A percentile compares a stretch with the other conserved stretches of the same genome.
phyloP scores from a whole-genome alignment of 306 rosid genomes.

The Cucumis hystrix region DNA sequence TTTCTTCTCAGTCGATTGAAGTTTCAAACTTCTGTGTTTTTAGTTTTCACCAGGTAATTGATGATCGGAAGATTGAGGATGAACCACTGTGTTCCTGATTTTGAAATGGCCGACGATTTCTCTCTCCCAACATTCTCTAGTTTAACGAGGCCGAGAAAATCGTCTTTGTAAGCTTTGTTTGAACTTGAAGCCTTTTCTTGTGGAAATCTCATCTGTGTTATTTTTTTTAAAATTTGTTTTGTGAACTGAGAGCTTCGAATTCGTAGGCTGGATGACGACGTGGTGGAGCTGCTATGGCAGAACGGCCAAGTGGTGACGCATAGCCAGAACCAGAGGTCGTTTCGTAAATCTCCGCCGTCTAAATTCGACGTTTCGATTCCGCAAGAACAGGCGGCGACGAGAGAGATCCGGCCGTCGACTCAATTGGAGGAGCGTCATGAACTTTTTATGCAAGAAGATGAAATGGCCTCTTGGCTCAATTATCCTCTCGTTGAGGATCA shows the following conservation, averaged over 20 bases:
- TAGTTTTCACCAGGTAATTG: not conserved
- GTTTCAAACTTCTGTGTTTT: not conserved
- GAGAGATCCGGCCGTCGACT: slow-evolving; percentile 27
- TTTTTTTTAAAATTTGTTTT: not conserved
- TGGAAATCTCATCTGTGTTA: not conserved
- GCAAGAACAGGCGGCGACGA: slow-evolving; percentile 10
- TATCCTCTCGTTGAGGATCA: slow-evolving; percentile 49
- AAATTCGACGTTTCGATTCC: slow-evolving; percentile 19
- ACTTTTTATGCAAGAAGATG: slow-evolving; percentile 64
- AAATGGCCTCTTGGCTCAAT: slow-evolving; percentile 68
- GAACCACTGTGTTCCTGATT: slow-evolving; percentile 67
- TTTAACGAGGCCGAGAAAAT: slow-evolving; percentile 23
- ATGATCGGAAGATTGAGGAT: slow-evolving; percentile 13
- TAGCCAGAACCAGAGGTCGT: slow-evolving; percentile 47
- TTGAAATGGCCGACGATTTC: slow-evolving; percentile 35
- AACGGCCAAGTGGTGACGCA: slow-evolving; percentile 60
- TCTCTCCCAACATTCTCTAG: slow-evolving; percentile 21
- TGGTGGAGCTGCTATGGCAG: slow-evolving; percentile 77
- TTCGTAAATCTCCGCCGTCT: slow-evolving; percentile 8
- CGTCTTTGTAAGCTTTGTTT: slow-evolving; percentile 23
- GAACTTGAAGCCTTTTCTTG: not conserved
- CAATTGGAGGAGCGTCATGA: slow-evolving; percentile 15
- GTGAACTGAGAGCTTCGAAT: not conserved
- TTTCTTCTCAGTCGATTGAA: not conserved
- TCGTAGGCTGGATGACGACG: slow-evolving; percentile 50